Evolutionary conservation across 2,329 filamentous ascomycete species (phyloP), one percentile per base, ranked within the genome.

Genomic region (Diatrype stigma): DNA sequence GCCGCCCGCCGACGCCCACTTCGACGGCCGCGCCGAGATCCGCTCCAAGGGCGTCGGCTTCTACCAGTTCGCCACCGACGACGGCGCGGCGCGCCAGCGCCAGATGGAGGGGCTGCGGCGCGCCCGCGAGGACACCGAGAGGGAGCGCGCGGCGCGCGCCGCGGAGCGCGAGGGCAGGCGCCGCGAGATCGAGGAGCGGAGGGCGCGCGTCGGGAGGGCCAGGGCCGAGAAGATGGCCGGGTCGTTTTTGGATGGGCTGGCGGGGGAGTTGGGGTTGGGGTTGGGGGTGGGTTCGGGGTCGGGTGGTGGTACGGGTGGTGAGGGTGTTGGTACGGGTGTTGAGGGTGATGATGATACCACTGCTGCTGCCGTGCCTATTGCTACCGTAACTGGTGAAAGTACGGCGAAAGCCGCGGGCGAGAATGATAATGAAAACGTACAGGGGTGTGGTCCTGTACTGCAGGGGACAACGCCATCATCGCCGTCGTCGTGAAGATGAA

Each of bases 41-140:
- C 78, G 94, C 54, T 90, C 84, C 42, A 93, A 94, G 62, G 94
- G 94, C 3, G 89, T 89, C 0, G 94, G 89, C 0, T 99, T 97
- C 71, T 96, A 91, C 73, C 85, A 87, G 51, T 97, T 99, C 66
- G 90, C 86, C 52, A 81, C 80, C 57, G 87, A 96, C 67, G 85
- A 87, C 63, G 84, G 80, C 57, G 75, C 77, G 56, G 70, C 81
- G 45, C 76, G 85, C 64, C 70, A 71, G 61, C 61, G 62, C 46
- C 89, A 97, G 76, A 96, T 97, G 89, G 78, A 81, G 58, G 79
- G 77, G 42, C 73, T 96, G 50, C 79, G 83, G 56, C 75, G 77
- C 59, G 85, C 90, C 67, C 76, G 89, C 52, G 70, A 75, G 55
- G 80, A 83, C 63, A 94, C 89, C 47, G 86, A 91, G 68, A 73